Evolutionary conservation across 805 yeast genomes (phyloP).

Genomic region (Hanseniaspora occidentalis): DNA sequence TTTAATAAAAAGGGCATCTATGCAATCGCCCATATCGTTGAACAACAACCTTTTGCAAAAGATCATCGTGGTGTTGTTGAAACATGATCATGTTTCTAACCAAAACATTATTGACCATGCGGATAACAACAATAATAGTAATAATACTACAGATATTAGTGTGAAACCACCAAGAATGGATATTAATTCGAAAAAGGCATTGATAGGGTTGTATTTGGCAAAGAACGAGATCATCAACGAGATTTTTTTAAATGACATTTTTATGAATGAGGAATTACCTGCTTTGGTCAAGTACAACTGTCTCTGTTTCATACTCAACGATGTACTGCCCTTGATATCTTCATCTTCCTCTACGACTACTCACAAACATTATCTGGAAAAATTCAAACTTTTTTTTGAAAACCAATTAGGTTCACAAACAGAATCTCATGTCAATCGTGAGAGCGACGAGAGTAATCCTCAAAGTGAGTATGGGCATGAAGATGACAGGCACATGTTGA

Average conservation of each 20-base stretch:
- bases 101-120: background rate
- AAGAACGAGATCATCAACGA: conserved; percentile 7
- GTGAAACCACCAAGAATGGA: conserved; percentile 3
- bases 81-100: background rate
- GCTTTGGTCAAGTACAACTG: background rate
- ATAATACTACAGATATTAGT: conserved; percentile 7
- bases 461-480: background rate
- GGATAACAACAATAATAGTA: background rate
- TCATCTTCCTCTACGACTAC: background rate
- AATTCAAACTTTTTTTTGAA: background rate
- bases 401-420: background rate
- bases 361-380: background rate
- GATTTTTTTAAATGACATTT: conserved; percentile 6
- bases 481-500: background rate
- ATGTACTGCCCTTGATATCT: background rate
- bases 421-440: no score
- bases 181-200: conserved; percentile 13
- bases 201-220: conserved; percentile 21
- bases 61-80: conserved; percentile 4
- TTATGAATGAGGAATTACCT: background rate
- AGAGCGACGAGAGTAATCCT: no score
- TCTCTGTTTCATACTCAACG: conserved; percentile 1
- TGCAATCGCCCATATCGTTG: conserved; percentile 21
- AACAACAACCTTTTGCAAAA: conserved; percentile 1
- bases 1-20: conserved; percentile 30